These are phyloP conservation scores for Pichia sp. DNA, from an alignment of 1,139 yeast species.

Conservation along the genomic window DNA sequence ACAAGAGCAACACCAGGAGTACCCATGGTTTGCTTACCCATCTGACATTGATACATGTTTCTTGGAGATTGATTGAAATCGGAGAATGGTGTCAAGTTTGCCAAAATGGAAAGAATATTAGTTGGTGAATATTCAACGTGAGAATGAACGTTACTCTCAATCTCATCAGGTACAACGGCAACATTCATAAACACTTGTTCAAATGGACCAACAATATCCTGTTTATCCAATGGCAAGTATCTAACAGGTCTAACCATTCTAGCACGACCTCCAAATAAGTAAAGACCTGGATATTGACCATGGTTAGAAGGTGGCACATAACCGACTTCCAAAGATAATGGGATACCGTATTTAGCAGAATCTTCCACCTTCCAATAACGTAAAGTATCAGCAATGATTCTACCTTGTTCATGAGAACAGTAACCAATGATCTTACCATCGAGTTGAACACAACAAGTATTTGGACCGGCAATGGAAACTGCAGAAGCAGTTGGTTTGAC, in stretches of 20 bases:
- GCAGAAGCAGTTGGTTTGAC: constrained; percentile 70
- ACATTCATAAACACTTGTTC: constrained; percentile 97
- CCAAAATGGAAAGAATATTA: constrained; percentile 85
- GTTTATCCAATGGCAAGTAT: constrained; percentile 75
- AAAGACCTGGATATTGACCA: constrained; percentile 98
- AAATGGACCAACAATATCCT: constrained; percentile 91
- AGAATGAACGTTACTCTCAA: constrained; percentile 69
- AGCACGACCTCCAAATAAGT: constrained; percentile 82
- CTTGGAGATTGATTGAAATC: constrained; percentile 99
- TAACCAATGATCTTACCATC: constrained; percentile 94
- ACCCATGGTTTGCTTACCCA: constrained; percentile 99
- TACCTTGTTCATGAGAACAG: constrained; percentile 87
- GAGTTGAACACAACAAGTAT: constrained; percentile 79
- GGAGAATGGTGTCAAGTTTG: constrained; percentile 94
- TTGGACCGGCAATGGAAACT: constrained; percentile 71
- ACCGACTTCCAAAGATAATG: constrained; percentile 84
- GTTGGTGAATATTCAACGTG: constrained; percentile 97
- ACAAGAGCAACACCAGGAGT: constrained; percentile 95
- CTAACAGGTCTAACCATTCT: constrained; percentile 96
- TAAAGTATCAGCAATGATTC: constrained; percentile 78
- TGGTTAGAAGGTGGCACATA: constrained; percentile 90
- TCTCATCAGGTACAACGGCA: constrained; percentile 93
- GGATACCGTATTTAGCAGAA: constrained; percentile 59
- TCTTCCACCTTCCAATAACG: constrained; percentile 85
- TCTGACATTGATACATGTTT: constrained; percentile 99